phyloP scores from a whole-genome alignment of 495 filamentous ascomycete species.

The Aspergillus affinis region DNA sequence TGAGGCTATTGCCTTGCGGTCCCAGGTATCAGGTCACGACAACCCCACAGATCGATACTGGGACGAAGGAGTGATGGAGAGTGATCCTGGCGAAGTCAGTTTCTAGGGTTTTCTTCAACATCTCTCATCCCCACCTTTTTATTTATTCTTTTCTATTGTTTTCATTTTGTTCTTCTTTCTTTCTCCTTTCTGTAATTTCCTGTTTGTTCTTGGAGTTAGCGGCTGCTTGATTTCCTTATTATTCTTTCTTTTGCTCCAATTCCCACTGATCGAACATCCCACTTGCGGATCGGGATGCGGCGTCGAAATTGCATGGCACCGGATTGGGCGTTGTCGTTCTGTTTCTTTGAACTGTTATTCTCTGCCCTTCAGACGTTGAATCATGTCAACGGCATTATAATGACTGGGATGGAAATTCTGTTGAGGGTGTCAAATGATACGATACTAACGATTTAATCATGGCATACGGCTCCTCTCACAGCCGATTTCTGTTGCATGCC shows the following conservation, averaged over 20 bases:
- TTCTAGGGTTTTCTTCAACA: slow-evolving; percentile 28
- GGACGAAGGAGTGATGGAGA: slow-evolving; percentile 46
- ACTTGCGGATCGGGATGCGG: slow-evolving; percentile 13
- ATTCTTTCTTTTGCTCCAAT: slow-evolving; percentile 17
- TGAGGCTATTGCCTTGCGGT: slow-evolving; percentile 40
- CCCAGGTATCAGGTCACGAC: slow-evolving; percentile 30
- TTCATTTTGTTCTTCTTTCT: not conserved
- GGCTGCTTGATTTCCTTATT: slow-evolving; percentile 14
- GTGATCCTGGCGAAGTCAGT: slow-evolving; percentile 47
- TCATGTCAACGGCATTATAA: slow-evolving; percentile 18
- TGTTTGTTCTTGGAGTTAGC: slow-evolving; percentile 18
- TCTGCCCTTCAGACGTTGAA: slow-evolving; percentile 12
- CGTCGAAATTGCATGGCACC: slow-evolving; percentile 23
- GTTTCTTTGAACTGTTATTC: slow-evolving; percentile 12
- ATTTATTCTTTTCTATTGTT: slow-evolving; percentile 10
- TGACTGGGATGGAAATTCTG: slow-evolving; percentile 11
- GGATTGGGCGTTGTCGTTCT: slow-evolving; percentile 14
- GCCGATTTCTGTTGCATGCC: slow-evolving; percentile 23
- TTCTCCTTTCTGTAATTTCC: slow-evolving; percentile 2
- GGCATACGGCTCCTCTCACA: slow-evolving; percentile 15
- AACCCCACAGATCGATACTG: slow-evolving; percentile 36
- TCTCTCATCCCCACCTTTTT: slow-evolving; percentile 1
- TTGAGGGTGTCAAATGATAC: slow-evolving; percentile 13
- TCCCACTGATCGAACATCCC: not conserved
- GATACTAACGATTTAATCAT: slow-evolving; percentile 23